phyloP scores from a whole-genome alignment of 179 eudicot genomes.

The Vitellaria paradoxa region DNA sequence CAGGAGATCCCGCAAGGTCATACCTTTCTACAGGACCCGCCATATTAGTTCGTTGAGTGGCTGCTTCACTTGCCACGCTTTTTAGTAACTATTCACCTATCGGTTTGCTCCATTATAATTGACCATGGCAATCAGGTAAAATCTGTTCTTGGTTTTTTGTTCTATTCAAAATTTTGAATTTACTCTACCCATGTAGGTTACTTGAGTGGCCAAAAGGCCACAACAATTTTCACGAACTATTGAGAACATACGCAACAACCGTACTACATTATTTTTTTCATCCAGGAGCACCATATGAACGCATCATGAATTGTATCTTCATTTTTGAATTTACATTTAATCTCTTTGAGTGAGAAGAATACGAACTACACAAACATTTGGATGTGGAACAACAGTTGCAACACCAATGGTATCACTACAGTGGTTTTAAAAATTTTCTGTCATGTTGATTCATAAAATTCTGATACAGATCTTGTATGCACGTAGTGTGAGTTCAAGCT shows the following conservation, averaged over 20 bases:
- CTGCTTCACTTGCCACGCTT: slow-evolving; percentile 90
- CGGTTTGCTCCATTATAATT: not conserved
- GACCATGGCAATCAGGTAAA: slow-evolving; percentile 19
- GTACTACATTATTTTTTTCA: not conserved
- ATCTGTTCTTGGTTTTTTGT: not conserved
- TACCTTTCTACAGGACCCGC: slow-evolving; percentile 50
- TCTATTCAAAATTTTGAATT: not conserved
- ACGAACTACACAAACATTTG: not conserved
- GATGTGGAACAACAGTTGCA: too few species aligned
- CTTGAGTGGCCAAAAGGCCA: not conserved
- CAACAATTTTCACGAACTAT: not conserved
- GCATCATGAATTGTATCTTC: too few species aligned
- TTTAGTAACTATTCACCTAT: slow-evolving; percentile 26
- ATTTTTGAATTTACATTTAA: not conserved
- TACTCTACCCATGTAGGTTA: not conserved
- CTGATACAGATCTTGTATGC: not conserved
- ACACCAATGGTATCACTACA: not conserved
- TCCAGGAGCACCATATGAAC: not conserved
- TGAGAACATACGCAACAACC: not conserved
- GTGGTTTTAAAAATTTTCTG: not conserved
- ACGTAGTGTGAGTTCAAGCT: not conserved
- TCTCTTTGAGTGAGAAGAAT: not conserved
- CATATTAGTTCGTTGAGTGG: slow-evolving; percentile 77
- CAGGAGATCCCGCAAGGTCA: slow-evolving; percentile 36
- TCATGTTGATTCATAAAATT: not conserved